Evolutionary conservation across 352 stramenopile species (phyloP), one percentile per base, ranked within the genome.

Genomic region (Pythium oligandrum): DNA sequence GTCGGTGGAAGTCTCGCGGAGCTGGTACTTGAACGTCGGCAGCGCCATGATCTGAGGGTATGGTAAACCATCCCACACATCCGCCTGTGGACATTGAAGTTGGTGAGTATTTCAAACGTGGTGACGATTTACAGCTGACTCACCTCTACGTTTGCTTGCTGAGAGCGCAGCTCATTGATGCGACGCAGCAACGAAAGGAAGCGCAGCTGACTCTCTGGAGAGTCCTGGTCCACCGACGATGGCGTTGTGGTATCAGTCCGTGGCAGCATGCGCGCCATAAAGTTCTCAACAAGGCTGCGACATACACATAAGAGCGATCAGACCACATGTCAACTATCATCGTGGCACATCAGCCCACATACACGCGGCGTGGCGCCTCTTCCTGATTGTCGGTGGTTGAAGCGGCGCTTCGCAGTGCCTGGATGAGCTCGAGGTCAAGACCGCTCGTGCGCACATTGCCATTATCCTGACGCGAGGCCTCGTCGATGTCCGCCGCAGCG

Each of bases 21-120:
- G 44, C 34, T 71, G 70, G 59, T 90, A 93, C 45, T 83, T 74
- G 63, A 93, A 93, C 44, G 78, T 93, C 31, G 83, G 83, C 6
- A 93, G 62, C 40, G 79, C 67, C 33, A 93, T 63, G 46, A 93
- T 93, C 64, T 93, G 83, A 17, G 83, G 83, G 52, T 93, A 93
- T 37, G 83, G 80, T 3, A 93, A 64, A 3, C 83, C 83, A 54
- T 88, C 76, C 77, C 78, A 89, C 17, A 61, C 77, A 12, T 89
- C 81, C 4, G 56, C 65, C 79, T 88, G 44, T 45, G 12, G 49
- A 4, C 17, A 26, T 26, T 26, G 17, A 26, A 26, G 17, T 26
- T 26, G 17, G 17, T 26, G 17, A 26, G 17, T 26, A 42, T 42
- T 42, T 12, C 38, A 1, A 42, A 42, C 12, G 12, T 42, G 7